These are phyloP conservation scores for Phytophthora citricola DNA, from an alignment of 352 stramenopile species.

Conservation along the genomic window DNA sequence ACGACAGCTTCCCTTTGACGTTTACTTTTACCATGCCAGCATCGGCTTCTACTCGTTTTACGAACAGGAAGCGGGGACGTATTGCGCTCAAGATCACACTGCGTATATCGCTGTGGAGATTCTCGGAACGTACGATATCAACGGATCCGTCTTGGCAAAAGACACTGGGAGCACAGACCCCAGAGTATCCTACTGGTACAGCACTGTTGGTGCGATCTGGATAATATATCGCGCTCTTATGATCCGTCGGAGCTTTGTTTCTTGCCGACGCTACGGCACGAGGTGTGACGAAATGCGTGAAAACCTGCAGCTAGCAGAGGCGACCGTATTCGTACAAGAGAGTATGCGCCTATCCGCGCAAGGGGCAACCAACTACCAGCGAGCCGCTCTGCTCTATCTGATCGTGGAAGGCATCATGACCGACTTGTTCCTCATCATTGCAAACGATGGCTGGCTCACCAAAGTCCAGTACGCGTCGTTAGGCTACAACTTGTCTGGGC, in stretches of 20 bases:
- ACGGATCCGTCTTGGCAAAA: conserved; percentile 18
- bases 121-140: conserved; percentile 25
- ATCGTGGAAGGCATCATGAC: conserved; percentile 33
- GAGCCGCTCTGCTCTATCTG: conserved; percentile 21
- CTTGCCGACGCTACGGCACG: neutral
- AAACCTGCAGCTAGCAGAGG: conserved; percentile 1
- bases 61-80: conserved; percentile 24
- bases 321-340: conserved; percentile 25
- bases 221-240: conserved; percentile 18
- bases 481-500: conserved; percentile 30
- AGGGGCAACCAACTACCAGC: conserved; percentile 23
- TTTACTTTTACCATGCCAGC: conserved; percentile 39
- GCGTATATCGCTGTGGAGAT: conserved; percentile 23
- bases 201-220: conserved; percentile 15
- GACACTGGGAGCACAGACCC: conserved; percentile 13
- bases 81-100: conserved; percentile 14
- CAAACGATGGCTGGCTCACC: conserved; percentile 16
- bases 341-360: conserved; percentile 27
- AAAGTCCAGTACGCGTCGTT: conserved; percentile 31
- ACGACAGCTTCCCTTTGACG: conserved; percentile 24
- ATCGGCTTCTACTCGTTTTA: conserved; percentile 36
- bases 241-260: conserved; percentile 16
- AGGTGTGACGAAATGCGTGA: conserved; percentile 15
- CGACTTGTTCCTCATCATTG: conserved; percentile 31
- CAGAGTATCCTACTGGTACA: conserved; percentile 24